phyloP scores from a whole-genome alignment of 2,329 filamentous ascomycete genomes.

The Microcyclospora pomicola region DNA sequence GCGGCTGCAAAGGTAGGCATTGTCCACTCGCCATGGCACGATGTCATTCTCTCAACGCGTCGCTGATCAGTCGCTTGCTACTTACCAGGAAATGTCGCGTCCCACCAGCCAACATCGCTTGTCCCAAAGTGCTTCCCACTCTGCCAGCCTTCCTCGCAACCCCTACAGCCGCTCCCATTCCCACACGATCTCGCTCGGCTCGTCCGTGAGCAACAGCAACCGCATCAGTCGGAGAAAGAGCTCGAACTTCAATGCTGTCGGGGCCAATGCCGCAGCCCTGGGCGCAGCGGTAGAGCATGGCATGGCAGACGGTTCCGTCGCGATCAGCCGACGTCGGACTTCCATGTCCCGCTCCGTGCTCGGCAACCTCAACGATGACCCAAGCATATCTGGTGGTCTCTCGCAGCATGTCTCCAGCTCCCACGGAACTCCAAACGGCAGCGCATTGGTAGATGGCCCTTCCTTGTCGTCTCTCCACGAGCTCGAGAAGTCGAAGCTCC shows the following conservation, averaged over 20 bases:
- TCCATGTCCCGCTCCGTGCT: constrained; percentile 49
- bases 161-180: constrained; percentile 63
- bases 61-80: neutral
- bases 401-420: constrained; percentile 32
- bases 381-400: constrained; percentile 51
- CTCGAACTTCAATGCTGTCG: constrained; percentile 58
- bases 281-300: constrained; percentile 52
- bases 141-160: constrained; percentile 50
- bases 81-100: constrained; percentile 26
- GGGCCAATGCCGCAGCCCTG: constrained; percentile 58
- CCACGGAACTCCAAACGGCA: constrained; percentile 16
- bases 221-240: constrained; percentile 89
- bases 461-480: constrained; percentile 38
- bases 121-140: constrained; percentile 40
- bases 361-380: constrained; percentile 37
- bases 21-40: too few relatives aligned
- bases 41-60: too few relatives aligned
- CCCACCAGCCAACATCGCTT: constrained; percentile 29
- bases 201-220: constrained; percentile 60
- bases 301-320: constrained; percentile 46
- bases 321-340: constrained; percentile 45
- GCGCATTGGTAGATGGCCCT: constrained; percentile 55
- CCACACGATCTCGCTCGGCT: constrained; percentile 63
- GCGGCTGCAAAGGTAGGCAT: too few relatives aligned
- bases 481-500: constrained; percentile 35